A percentile compares a stretch with the other conserved stretches of the same genome.
phyloP scores from a whole-genome alignment of 768 basidiomycete species.

The Kwoniella shandongensis region DNA sequence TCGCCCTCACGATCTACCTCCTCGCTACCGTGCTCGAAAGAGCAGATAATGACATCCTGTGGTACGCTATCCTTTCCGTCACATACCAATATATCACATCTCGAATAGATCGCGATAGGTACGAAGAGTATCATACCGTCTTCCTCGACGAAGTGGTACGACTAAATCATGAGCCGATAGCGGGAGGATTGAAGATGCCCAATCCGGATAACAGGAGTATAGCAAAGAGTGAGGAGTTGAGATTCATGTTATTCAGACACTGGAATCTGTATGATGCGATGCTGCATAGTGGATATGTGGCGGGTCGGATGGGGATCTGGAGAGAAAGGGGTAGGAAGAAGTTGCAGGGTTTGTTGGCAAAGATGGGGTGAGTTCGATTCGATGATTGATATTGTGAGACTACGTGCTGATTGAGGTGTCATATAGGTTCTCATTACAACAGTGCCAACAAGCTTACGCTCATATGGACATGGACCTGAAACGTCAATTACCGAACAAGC shows the following conservation, averaged over 20 bases:
- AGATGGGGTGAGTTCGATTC: constrained; percentile 79
- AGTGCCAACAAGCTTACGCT: constrained; percentile 87
- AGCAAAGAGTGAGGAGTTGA: constrained; percentile 78
- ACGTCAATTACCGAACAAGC: constrained; percentile 70
- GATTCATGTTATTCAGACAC: constrained; percentile 92
- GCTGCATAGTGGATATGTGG: constrained; percentile 95
- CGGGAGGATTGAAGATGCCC: constrained; percentile 21
- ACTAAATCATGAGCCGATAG: constrained; percentile 63
- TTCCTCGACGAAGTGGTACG: constrained; percentile 91
- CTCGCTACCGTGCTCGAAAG: constrained; percentile 88
- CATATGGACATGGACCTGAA: constrained; percentile 98
- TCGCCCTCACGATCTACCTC: constrained; percentile 81
- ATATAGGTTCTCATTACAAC: constrained; percentile 80
- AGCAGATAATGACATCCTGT: constrained; percentile 88
- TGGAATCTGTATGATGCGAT: constrained; percentile 98
- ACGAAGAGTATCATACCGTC: constrained; percentile 75
- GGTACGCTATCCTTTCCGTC: constrained; percentile 90
- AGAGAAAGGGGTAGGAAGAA: constrained; percentile 87
- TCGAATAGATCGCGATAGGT: constrained; percentile 79
- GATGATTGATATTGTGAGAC: too few species aligned
- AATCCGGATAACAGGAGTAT: constrained; percentile 80
- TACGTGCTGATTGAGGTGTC: too few species aligned
- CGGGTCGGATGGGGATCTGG: constrained; percentile 93
- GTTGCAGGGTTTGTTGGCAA: constrained; percentile 86
- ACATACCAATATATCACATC: constrained; percentile 89